Conservation (phyloP, 108 stramenopile genomes). For the Craspedostauros australis region DNA sequence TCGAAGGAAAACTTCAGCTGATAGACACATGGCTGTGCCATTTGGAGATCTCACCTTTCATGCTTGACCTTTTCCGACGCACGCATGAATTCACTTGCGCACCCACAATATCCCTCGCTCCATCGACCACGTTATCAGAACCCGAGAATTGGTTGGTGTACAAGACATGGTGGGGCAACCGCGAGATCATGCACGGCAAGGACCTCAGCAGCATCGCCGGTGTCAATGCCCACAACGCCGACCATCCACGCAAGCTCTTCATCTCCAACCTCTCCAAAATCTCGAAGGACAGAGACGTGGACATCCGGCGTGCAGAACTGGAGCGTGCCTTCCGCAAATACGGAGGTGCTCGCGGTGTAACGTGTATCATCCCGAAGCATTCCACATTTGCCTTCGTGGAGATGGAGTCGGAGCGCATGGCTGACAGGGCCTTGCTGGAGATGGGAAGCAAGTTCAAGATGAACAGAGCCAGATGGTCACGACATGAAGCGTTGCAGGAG, state of each 20-base stretch:
- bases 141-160: constrained; percentile 78
- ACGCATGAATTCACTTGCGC: not conserved
- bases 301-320: constrained; percentile 72
- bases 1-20: too few species aligned
- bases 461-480: constrained; percentile 69
- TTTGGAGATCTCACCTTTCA: too few species aligned
- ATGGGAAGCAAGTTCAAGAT: constrained; percentile 55
- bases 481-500: constrained; percentile 74
- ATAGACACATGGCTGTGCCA: too few species aligned
- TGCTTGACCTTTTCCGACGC: not conserved
- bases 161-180: constrained; percentile 82
- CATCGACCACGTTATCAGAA: constrained; percentile 2
- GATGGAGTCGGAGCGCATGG: constrained; percentile 57
- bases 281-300: constrained; percentile 58
- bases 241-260: constrained; percentile 75
- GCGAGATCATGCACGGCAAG: constrained; percentile 44
- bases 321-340: constrained; percentile 84
- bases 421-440: constrained; percentile 61
- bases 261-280: constrained; percentile 58
- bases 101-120: too few species aligned
- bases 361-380: constrained; percentile 56
- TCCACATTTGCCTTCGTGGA: constrained; percentile 78
- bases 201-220: constrained; percentile 47
- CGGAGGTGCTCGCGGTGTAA: constrained; percentile 70
- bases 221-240: constrained; percentile 50